Evolutionary conservation across 2,329 filamentous ascomycete genomes (phyloP).

Genomic region (Curvularia lunata): DNA sequence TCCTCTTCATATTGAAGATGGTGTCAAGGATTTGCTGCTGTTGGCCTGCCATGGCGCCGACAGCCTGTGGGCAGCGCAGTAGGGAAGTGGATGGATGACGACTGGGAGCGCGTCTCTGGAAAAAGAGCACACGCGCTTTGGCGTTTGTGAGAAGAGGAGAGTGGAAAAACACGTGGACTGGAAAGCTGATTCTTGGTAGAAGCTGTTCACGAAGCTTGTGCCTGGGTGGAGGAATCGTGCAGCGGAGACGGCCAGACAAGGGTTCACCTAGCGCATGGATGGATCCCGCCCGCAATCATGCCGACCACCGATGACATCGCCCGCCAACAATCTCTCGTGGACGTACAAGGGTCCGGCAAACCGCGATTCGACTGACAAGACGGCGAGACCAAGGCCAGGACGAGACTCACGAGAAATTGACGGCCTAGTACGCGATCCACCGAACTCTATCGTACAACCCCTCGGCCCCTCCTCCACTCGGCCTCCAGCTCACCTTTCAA

Average conservation of each 20-base stretch:
- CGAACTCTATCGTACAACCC: constrained; percentile 12
- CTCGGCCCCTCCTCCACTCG: constrained; percentile 8
- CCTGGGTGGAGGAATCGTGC: constrained; percentile 11
- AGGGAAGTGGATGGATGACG: constrained; percentile 19
- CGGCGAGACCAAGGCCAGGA: background rate
- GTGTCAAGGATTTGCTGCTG: constrained; percentile 51
- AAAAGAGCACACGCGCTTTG: background rate
- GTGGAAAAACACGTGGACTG: constrained; percentile 5
- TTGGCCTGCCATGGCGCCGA: constrained; percentile 47
- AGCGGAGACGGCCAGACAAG: constrained; percentile 7
- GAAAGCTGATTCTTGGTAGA: background rate
- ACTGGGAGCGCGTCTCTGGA: constrained; percentile 5
- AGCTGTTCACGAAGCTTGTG: constrained; percentile 13
- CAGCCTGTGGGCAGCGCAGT: constrained; percentile 25
- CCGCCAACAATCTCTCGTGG: constrained; percentile 6
- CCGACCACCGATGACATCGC: constrained; percentile 14
- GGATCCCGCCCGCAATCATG: constrained; percentile 7
- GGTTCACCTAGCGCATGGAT: constrained; percentile 12
- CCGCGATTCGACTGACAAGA: background rate
- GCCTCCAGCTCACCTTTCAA: constrained; percentile 2
- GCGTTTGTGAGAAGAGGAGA: background rate
- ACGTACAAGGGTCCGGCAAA: constrained; percentile 6
- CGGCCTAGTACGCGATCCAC: constrained; percentile 7
- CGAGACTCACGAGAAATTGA: background rate
- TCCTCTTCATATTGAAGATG: constrained; percentile 51